Conservation (phyloP, 345 rosid genomes). For the Boechera divaricarpa region DNA sequence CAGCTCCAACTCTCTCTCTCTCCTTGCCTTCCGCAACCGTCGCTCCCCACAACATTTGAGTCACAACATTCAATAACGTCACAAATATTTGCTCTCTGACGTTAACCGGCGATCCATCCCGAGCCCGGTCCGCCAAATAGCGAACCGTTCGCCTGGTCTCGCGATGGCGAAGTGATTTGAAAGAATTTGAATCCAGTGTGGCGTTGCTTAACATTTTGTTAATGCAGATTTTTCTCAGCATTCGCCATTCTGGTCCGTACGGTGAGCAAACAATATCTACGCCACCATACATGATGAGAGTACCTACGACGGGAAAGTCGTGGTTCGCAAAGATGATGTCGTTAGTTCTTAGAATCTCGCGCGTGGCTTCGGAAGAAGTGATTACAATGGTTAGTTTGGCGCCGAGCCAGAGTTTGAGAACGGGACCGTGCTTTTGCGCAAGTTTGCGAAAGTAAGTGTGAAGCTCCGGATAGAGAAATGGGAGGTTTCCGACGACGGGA, state of each 20-base stretch:
- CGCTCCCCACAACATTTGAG: conserved; percentile 54
- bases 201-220: conserved; percentile 43
- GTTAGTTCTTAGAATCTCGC: conserved; percentile 31
- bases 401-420: conserved; percentile 44
- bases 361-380: conserved; percentile 26
- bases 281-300: conserved; percentile 26
- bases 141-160: conserved; percentile 37
- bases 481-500: conserved; percentile 46
- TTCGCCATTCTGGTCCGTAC: conserved; percentile 35
- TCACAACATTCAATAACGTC: conserved; percentile 44
- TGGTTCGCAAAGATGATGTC: conserved; percentile 43
- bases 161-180: not conserved
- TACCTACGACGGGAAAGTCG: conserved; percentile 24
- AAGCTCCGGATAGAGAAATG: conserved; percentile 36
- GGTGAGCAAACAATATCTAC: conserved; percentile 30
- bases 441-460: conserved; percentile 33
- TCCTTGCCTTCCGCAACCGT: conserved; percentile 34
- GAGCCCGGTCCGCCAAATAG: conserved; percentile 25
- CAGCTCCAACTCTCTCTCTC: conserved; percentile 24
- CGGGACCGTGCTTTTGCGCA: conserved; percentile 41
- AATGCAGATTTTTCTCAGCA: conserved; percentile 39
- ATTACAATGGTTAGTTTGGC: conserved; percentile 34
- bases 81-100: conserved; percentile 46
- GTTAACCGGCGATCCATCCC: conserved; percentile 44
- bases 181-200: conserved; percentile 39